phyloP scores from a whole-genome alignment of 176 grass and related monocot genomes.

The Hordeum vulgare region DNA sequence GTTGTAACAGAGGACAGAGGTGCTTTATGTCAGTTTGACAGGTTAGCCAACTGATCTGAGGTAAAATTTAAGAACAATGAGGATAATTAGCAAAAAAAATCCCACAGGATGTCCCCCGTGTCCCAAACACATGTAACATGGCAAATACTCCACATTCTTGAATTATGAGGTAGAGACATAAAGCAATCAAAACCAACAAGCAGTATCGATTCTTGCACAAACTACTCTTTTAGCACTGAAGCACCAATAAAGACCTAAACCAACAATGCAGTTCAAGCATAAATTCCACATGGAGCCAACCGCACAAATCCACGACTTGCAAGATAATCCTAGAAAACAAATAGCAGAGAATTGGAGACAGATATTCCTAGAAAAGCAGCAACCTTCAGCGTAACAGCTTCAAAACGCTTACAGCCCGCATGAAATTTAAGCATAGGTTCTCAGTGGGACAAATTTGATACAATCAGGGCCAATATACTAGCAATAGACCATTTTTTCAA shows the following conservation, averaged over 20 bases:
- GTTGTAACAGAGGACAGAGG: not conserved
- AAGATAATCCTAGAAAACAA: not conserved
- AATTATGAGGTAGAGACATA: not conserved
- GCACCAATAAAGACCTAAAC: conserved; percentile 17
- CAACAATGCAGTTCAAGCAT: not conserved
- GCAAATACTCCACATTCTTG: not conserved
- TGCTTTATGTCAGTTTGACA: not conserved
- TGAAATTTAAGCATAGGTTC: conserved; percentile 16
- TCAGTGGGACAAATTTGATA: not conserved
- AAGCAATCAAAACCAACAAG: not conserved
- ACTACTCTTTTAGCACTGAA: not conserved
- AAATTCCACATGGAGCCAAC: not conserved
- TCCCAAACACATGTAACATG: conserved; percentile 3
- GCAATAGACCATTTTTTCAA: not conserved
- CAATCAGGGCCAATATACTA: conserved; percentile 2
- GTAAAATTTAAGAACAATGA: not conserved
- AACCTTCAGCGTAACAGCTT: not conserved
- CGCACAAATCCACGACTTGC: not conserved
- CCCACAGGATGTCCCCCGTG: not conserved
- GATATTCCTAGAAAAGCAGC: not conserved
- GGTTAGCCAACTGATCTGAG: not conserved
- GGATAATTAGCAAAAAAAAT: not conserved
- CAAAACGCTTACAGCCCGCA: not conserved
- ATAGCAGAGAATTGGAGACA: not conserved
- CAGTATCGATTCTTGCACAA: conserved; percentile 11